A percentile compares a stretch with the other conserved stretches of the same genome.
Evolutionary conservation across 2,329 filamentous ascomycete genomes (phyloP).

Genomic region (Colletotrichum siamense): DNA sequence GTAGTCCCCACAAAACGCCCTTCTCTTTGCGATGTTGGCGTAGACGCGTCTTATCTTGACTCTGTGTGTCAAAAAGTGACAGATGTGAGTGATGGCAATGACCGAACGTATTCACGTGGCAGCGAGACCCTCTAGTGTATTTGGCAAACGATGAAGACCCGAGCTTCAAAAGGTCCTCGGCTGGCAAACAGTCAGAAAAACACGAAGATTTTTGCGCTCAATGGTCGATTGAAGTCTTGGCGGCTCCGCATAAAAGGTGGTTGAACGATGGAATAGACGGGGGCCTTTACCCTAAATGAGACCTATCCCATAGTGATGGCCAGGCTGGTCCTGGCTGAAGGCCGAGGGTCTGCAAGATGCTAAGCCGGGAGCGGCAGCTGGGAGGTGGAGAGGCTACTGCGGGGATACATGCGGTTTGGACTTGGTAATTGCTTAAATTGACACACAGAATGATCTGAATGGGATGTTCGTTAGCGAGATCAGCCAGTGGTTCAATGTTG

Average conservation of each 20-base stretch:
- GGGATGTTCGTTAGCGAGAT: not conserved
- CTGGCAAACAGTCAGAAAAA: not conserved
- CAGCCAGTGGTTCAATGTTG: not conserved
- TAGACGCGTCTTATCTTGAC: not conserved
- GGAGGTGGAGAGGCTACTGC: not conserved
- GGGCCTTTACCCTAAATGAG: not conserved
- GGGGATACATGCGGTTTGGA: not conserved
- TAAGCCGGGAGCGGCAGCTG: not conserved
- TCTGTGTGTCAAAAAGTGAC: not conserved
- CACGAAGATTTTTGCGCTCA: not conserved
- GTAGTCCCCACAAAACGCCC: not conserved
- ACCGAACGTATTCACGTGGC: not conserved
- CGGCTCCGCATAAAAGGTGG: not conserved
- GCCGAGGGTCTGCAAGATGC: not conserved
- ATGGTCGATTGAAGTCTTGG: not conserved
- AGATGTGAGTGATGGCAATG: not conserved
- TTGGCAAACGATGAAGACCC: not conserved
- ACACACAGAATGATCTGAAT: not conserved
- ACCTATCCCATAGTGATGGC: not conserved
- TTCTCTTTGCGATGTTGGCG: not conserved
- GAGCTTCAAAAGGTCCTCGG: not conserved
- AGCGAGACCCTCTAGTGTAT: not conserved
- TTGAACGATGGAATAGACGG: not conserved
- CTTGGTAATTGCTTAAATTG: not conserved
- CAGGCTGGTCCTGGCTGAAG: not conserved